Conservation (phyloP, 495 filamentous ascomycete genomes). For the Immersiella caudata region DNA sequence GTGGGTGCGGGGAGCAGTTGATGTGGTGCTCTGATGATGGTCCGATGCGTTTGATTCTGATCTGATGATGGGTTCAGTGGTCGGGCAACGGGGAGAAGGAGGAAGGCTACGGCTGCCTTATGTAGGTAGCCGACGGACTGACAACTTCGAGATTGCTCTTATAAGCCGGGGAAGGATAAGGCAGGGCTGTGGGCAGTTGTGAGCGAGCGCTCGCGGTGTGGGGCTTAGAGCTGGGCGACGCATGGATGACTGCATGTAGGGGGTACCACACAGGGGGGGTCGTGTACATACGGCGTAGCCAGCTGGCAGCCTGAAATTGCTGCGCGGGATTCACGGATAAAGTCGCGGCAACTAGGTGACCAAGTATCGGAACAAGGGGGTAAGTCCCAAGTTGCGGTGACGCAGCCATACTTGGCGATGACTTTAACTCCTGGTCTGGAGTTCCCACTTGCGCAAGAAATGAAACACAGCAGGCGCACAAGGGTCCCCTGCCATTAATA, state of each 20-base stretch:
- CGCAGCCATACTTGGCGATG: slow-evolving; percentile 41
- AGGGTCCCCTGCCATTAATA: slow-evolving; percentile 33
- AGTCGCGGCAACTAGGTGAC: slow-evolving; percentile 17
- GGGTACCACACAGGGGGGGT: slow-evolving; percentile 26
- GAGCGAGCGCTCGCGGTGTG: slow-evolving; percentile 26
- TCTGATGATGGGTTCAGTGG: slow-evolving; percentile 36
- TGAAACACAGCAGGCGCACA: slow-evolving; percentile 36
- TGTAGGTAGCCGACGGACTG: slow-evolving; percentile 41
- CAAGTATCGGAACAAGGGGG: slow-evolving; percentile 27
- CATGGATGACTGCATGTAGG: slow-evolving; percentile 18
- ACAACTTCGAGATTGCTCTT: slow-evolving; percentile 40
- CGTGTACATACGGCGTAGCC: slow-evolving; percentile 24
- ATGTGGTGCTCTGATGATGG: slow-evolving; percentile 25
- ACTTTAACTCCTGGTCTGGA: slow-evolving; percentile 33
- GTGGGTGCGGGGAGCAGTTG: slow-evolving; percentile 5
- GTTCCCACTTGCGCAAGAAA: slow-evolving; percentile 32
- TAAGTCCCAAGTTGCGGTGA: slow-evolving; percentile 41
- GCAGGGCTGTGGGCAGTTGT: slow-evolving; percentile 39
- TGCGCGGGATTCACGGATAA: slow-evolving; percentile 19
- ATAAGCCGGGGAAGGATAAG: slow-evolving; percentile 32
- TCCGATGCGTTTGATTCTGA: slow-evolving; percentile 29
- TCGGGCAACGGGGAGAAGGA: slow-evolving; percentile 24
- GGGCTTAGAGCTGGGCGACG: slow-evolving; percentile 31
- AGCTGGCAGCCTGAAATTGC: slow-evolving; percentile 12
- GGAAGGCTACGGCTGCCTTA: slow-evolving; percentile 47